A percentile compares a stretch with the other conserved stretches of the same genome.
phyloP scores from a whole-genome alignment of 1,284 basidiomycete genomes.

The Austroboletus olivaceoglutinosus region DNA sequence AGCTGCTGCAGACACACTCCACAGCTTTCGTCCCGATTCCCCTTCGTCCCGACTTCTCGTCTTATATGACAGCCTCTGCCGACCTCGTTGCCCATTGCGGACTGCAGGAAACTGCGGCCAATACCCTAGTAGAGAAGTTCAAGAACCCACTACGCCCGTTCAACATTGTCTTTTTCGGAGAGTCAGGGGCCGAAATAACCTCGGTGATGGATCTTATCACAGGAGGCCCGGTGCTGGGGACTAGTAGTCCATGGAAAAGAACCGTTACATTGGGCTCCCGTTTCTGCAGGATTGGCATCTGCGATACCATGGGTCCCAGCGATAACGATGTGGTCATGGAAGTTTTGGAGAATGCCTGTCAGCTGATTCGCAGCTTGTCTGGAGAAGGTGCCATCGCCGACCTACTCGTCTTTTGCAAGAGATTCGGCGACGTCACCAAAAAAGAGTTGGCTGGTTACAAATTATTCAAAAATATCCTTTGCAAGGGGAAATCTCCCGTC shows the following conservation, averaged over 20 bases:
- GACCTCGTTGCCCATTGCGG: not conserved
- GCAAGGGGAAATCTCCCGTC: conserved; percentile 26
- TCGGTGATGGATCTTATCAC: conserved; percentile 5
- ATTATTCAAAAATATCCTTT: conserved; percentile 28
- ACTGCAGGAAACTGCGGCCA: not conserved
- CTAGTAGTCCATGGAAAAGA: no score
- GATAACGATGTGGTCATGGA: not conserved
- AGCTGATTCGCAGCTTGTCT: conserved; percentile 1
- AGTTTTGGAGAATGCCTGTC: not conserved
- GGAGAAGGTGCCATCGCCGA: conserved; percentile 16
- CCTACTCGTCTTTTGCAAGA: conserved; percentile 33
- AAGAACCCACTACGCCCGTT: no score
- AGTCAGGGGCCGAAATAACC: not conserved
- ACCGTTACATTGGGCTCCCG: not conserved
- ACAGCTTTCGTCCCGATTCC: not conserved
- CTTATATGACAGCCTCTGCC: not conserved
- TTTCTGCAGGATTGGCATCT: conserved; percentile 4
- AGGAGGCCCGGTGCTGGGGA: not conserved
- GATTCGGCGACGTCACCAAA: conserved; percentile 20
- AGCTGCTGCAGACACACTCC: not conserved
- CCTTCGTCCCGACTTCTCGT: not conserved
- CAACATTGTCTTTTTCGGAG: not conserved
- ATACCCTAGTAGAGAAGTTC: not conserved
- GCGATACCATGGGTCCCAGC: conserved; percentile 27
- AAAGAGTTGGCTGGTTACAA: conserved; percentile 21